Evolutionary conservation across 2,329 filamentous ascomycete species (phyloP).

Genomic region (Coleophoma crateriformis): DNA sequence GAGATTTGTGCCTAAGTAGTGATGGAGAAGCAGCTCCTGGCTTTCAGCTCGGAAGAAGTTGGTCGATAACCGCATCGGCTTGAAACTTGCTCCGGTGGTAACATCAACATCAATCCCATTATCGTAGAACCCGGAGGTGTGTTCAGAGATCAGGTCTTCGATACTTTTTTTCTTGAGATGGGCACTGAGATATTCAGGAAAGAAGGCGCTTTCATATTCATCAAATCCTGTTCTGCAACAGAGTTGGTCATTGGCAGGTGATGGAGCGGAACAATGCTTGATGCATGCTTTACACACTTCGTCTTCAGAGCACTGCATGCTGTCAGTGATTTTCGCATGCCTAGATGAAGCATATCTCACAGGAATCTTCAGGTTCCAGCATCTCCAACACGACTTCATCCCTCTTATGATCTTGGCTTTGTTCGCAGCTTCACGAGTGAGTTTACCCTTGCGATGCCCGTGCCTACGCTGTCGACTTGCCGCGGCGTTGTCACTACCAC

Average conservation of each 20-base stretch:
- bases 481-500: slow-evolving; percentile 1
- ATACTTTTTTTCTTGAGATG: slow-evolving; percentile 19
- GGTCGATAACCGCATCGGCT: slow-evolving; percentile 10
- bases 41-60: slow-evolving; percentile 12
- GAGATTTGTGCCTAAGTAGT: slow-evolving; percentile 5
- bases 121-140: slow-evolving; percentile 13
- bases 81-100: slow-evolving; percentile 11
- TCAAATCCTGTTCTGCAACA: slow-evolving; percentile 16
- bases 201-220: slow-evolving; percentile 14
- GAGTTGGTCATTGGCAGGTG: slow-evolving; percentile 4
- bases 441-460: slow-evolving; percentile 8
- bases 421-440: slow-evolving; percentile 12
- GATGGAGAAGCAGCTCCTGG: slow-evolving; percentile 10
- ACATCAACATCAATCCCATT: slow-evolving; percentile 11
- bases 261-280: slow-evolving; percentile 5
- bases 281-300: slow-evolving; percentile 14
- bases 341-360: slow-evolving; percentile 2
- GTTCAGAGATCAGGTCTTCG: slow-evolving; percentile 17
- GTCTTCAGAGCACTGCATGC: slow-evolving; percentile 13
- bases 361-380: slow-evolving; percentile 18
- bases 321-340: not conserved
- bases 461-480: not conserved
- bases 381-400: slow-evolving; percentile 17
- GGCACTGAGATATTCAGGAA: slow-evolving; percentile 14
- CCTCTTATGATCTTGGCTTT: slow-evolving; percentile 13